Evolutionary conservation across 2,329 filamentous ascomycete genomes (phyloP), one percentile per base, ranked within the genome.

Genomic region (Shiraia bambusicola): DNA sequence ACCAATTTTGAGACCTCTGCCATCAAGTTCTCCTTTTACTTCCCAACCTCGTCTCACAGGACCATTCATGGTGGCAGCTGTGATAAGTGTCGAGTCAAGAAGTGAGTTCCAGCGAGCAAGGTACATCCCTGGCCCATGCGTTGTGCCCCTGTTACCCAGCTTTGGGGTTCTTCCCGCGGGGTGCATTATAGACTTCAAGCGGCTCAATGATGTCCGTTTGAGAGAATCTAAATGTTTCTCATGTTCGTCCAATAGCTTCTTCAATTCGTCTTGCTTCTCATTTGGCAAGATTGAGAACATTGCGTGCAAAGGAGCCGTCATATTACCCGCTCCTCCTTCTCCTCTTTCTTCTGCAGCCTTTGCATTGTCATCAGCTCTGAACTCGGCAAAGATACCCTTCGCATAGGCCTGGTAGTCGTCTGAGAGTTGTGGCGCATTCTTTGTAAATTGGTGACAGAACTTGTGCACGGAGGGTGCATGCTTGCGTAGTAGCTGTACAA

Each of bases 61-160:
- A 0, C 84, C 83, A 1, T 67, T 59, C 0, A 73, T 64, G 1
- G 69, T 73, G 0, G 71, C 75, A 0, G 87, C 85, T 1, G 84
- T 86, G 47, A 91, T 82, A 32, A 76, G 65, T 0, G 87, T 87
- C n/a, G 76, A 72, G 59, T 90, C 83, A 3, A 91, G 72, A 6
- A 90, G 72, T 1, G 78, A 72, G 61, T 89, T 84, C 87, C 87
- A 91, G 35, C 82, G 77, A 1, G 80, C 76, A 16, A 90, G 77
- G 59, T 86, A 91, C 33, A 86, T 79, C 1, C 87, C 87, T 0
- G 87, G 86, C 0, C 86, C 86, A 16, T 74, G 75, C 38, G 77
- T 77, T 26, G 71, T 73, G 3, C 64, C 59, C 11, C 37, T 40
- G n/a, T 35, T 15, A 19, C 22, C 10, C 12, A 34, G 27, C 27